These are phyloP conservation scores for Boletus sp. DNA, from an alignment of 768 basidiomycete species.

Conservation along the genomic window DNA sequence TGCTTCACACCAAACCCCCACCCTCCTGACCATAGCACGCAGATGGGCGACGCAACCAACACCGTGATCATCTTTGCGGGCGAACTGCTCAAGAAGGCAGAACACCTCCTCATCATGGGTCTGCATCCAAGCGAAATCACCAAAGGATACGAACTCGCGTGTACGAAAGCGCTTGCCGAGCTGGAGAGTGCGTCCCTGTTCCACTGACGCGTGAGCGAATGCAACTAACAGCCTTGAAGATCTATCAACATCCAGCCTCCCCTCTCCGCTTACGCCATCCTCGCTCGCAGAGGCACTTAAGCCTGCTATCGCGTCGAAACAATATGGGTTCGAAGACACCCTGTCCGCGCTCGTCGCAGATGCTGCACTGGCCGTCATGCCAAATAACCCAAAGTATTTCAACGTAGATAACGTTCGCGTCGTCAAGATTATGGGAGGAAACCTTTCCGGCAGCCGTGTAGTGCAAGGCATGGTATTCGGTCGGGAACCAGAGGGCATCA, in stretches of 20 bases:
- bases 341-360: slow-evolving; percentile 86
- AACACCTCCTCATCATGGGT: slow-evolving; percentile 91
- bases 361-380: slow-evolving; percentile 91
- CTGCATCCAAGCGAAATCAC: slow-evolving; percentile 95
- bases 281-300: slow-evolving; percentile 74
- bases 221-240: slow-evolving; percentile 39
- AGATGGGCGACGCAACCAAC: slow-evolving; percentile 99
- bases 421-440: slow-evolving; percentile 98
- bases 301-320: slow-evolving; percentile 94
- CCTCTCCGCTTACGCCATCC: slow-evolving; percentile 65
- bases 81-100: slow-evolving; percentile 91
- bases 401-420: slow-evolving; percentile 98
- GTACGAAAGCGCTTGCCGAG: slow-evolving; percentile 77
- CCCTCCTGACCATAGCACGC: slow-evolving; percentile 10
- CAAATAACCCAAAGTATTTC: slow-evolving; percentile 82
- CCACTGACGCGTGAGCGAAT: slow-evolving; percentile 6
- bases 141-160: slow-evolving; percentile 92
- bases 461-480: slow-evolving; percentile 99
- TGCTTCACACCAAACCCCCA: neutral
- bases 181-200: slow-evolving; percentile 77
- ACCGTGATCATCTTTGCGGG: slow-evolving; percentile 93
- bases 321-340: slow-evolving; percentile 88
- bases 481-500: slow-evolving; percentile 85
- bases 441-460: slow-evolving; percentile 77
- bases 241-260: slow-evolving; percentile 66